Evolutionary conservation across 1,284 basidiomycete species (phyloP).

Genomic region (Porodaedalea pini): DNA sequence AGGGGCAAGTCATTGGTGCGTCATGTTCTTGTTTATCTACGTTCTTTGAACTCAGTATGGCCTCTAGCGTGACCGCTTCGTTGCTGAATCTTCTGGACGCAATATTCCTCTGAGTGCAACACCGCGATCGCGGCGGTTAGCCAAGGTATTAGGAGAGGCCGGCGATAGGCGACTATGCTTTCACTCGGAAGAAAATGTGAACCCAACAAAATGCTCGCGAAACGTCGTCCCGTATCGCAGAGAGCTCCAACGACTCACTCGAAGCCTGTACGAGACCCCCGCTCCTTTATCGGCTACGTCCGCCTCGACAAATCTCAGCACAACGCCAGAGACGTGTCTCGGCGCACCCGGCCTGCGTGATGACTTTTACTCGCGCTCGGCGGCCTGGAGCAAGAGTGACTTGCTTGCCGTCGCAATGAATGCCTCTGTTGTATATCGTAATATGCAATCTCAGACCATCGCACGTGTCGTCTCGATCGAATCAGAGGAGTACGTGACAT

Average conservation of each 20-base stretch:
- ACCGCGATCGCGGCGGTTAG: constrained; percentile 18
- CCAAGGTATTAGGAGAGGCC: constrained; percentile 14
- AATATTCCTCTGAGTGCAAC: constrained; percentile 13
- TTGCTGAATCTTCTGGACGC: constrained; percentile 3
- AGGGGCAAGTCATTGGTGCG: not conserved
- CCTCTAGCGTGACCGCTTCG: constrained; percentile 17
- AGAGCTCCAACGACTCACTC: constrained; percentile 7
- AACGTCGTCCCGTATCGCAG: constrained; percentile 2
- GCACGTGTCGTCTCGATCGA: not conserved
- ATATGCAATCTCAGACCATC: constrained; percentile 15
- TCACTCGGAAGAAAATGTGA: constrained; percentile 8
- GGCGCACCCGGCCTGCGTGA: constrained; percentile 19
- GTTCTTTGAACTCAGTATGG: not conserved
- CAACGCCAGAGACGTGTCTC: constrained; percentile 12
- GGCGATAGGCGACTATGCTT: constrained; percentile 12
- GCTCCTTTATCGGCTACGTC: constrained; percentile 14
- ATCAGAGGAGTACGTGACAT: constrained; percentile 6
- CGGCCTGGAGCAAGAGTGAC: constrained; percentile 15
- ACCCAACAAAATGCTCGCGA: not conserved
- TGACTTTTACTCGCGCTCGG: constrained; percentile 19
- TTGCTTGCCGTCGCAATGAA: constrained; percentile 17
- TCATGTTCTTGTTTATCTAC: not conserved
- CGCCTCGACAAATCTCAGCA: constrained; percentile 18
- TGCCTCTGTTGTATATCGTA: constrained; percentile 16
- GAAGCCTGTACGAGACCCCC: constrained; percentile 14